Base-by-base conservation (phyloP, 805 yeast species). In the Nakazawaea laoshanensis region DNA sequence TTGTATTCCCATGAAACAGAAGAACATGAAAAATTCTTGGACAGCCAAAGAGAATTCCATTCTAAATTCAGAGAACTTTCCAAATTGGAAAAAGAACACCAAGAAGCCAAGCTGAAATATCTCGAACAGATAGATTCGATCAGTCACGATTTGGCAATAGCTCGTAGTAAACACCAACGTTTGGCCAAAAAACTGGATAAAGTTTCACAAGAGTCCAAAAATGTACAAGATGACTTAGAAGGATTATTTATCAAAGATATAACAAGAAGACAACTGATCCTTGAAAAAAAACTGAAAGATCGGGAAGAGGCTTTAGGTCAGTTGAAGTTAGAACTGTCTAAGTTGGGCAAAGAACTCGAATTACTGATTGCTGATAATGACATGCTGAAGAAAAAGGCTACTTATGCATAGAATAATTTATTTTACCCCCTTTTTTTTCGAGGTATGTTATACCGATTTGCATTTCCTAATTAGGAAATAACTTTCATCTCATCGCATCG, bases 31-130 rank as follows among this genome's bases (percentile, higher is more conserved):
- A 40, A 48, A 13, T 58, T 57, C 36, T 32, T 53, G 20, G 60
- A 57, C 29, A 58, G 53, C 33, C 62, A 59, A 35, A 47, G 65
- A 26, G 47, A 46, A 10, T 65, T 47, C 42, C 70, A 65, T 27
- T 48, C 55, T 9, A 51, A 49, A 15, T 27, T 49, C 19, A 50
- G 67, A 32, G 43, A 45, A 7, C 48, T 55, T 18, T 52, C 48
- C 8, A 42, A 56, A 9, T 48, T 52, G 27, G 56, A 59, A 29
- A 48, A 42, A 24, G 52, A 49, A 4, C 48, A 51, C 32, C 43
- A 49, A 8, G 41, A 42, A 5, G 48, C 45, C 23, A 35, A 59
- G 16, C 40, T 40, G n/a, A 37, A 38, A 6, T 42, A 48, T 22
- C 41, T 45, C 25, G 35, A 38, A 3, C 40, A 42, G 12, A 41